Conservation (phyloP, 345 rosid species). For the Passiflora organensis region DNA sequence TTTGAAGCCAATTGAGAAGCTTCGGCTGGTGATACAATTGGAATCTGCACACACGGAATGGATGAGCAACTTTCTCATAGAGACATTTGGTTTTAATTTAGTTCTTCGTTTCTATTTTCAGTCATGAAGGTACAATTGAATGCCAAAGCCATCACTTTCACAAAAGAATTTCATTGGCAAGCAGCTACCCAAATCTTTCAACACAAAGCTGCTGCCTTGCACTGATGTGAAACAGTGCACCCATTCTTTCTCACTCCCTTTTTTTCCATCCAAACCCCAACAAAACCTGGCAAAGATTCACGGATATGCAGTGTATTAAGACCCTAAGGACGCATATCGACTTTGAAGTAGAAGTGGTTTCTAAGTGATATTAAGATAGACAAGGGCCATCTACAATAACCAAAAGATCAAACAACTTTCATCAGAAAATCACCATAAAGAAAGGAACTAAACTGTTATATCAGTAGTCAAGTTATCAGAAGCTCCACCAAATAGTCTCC, state of each 20-base stretch:
- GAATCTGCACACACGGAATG: conserved; percentile 50
- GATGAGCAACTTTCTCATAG: conserved; percentile 6
- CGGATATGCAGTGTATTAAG: no score
- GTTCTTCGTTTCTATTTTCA: neutral
- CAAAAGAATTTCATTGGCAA: no score
- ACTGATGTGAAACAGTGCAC: no score
- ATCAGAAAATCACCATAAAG: conserved; percentile 14
- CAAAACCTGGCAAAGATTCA: no score
- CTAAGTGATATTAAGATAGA: neutral
- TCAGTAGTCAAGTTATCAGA: conserved; percentile 65
- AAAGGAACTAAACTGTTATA: conserved; percentile 66
- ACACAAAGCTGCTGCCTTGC: no score
- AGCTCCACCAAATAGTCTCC: conserved; percentile 87
- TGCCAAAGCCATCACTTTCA: conserved; percentile 1
- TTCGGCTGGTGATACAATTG: conserved; percentile 76
- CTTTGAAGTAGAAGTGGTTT: neutral
- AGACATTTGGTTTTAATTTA: neutral
- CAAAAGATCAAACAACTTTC: conserved; percentile 1
- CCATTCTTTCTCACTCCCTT: no score
- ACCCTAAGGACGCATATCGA: no score
- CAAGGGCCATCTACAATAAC: neutral
- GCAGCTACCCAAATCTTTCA: no score
- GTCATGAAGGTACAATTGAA: neutral
- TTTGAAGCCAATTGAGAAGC: conserved; percentile 72
- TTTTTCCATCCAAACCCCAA: no score